Conservation (phyloP, 768 basidiomycete species). For the Clitopilus passeckerianus region DNA sequence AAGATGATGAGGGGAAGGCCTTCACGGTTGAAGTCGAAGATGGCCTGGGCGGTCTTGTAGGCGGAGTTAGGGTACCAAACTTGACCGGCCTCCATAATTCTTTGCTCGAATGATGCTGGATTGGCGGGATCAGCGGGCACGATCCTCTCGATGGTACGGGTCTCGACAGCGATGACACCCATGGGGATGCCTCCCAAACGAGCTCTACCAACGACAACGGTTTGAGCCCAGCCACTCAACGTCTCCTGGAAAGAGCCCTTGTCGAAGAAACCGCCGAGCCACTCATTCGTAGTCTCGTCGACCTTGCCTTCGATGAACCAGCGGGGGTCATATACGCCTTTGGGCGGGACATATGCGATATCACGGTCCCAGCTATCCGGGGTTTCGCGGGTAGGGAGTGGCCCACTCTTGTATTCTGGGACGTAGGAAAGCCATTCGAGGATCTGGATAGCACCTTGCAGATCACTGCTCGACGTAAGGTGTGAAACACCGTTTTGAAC, state of each 20-base stretch:
- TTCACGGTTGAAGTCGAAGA: slow-evolving; percentile 98
- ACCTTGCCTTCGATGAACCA: slow-evolving; percentile 97
- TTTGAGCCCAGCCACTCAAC: slow-evolving; percentile 98
- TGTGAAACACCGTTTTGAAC: slow-evolving; percentile 99
- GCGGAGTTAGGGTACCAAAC: slow-evolving; percentile 99
- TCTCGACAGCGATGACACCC: slow-evolving; percentile 98
- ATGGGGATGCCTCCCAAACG: slow-evolving; percentile 95
- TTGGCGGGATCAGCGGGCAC: slow-evolving; percentile 98
- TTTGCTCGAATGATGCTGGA: slow-evolving; percentile 92
- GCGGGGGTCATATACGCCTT: slow-evolving; percentile 92
- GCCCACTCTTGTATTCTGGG: slow-evolving; percentile 74
- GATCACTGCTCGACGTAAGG: slow-evolving; percentile 88
- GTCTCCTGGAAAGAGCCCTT: slow-evolving; percentile 98
- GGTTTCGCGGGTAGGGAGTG: slow-evolving; percentile 73
- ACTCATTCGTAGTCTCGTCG: slow-evolving; percentile 75
- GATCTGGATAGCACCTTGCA: slow-evolving; percentile 93
- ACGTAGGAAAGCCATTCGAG: slow-evolving; percentile 94
- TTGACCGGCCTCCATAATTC: slow-evolving; percentile 99
- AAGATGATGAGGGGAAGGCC: slow-evolving; percentile 96
- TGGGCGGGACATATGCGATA: slow-evolving; percentile 86
- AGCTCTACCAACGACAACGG: slow-evolving; percentile 94
- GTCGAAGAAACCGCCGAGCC: slow-evolving; percentile 93
- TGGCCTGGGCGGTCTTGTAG: slow-evolving; percentile 98
- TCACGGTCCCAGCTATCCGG: slow-evolving; percentile 89
- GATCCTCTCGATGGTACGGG: slow-evolving; percentile 92